Conservation (phyloP, 768 basidiomycete species). For the Leccinum pellstonianum region DNA sequence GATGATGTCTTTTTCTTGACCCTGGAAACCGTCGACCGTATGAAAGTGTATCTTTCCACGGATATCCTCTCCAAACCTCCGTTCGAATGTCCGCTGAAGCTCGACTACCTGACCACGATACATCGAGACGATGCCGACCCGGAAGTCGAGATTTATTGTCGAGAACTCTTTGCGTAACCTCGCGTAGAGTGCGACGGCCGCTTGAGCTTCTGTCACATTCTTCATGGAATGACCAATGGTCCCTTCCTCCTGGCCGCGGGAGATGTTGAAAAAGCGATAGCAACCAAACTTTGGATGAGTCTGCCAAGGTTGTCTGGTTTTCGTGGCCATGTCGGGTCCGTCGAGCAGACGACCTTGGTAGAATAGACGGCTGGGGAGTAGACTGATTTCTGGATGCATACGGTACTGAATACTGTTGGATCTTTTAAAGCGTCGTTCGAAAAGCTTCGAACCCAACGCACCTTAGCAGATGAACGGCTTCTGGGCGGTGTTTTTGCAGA, state of each 20-base stretch:
- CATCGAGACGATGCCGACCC: conserved; percentile 83
- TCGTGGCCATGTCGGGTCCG: conserved; percentile 83
- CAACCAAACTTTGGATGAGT: conserved; percentile 69
- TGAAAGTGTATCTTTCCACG: conserved; percentile 82
- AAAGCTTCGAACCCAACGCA: conserved; percentile 30
- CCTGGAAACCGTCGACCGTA: conserved; percentile 98
- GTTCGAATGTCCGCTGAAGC: conserved; percentile 65
- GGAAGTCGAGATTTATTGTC: conserved; percentile 51
- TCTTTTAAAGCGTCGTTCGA: background rate
- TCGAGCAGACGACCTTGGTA: conserved; percentile 79
- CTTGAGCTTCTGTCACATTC: conserved; percentile 71
- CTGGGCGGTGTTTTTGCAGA: conserved; percentile 72
- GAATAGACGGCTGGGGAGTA: conserved; percentile 84
- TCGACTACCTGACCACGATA: conserved; percentile 88
- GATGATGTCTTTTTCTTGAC: conserved; percentile 98
- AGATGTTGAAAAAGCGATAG: conserved; percentile 88
- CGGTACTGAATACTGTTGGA: conserved; percentile 90
- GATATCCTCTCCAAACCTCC: conserved; percentile 70
- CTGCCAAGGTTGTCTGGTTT: conserved; percentile 89
- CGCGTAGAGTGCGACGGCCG: conserved; percentile 75
- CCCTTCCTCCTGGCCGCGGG: conserved; percentile 57
- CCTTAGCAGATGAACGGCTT: conserved; percentile 92
- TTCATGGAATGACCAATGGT: conserved; percentile 65
- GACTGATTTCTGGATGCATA: conserved; percentile 97
- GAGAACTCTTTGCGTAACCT: conserved; percentile 66